Evolutionary conservation across 441 rosid genomes (phyloP).

Genomic region (Erodium trifolium): DNA sequence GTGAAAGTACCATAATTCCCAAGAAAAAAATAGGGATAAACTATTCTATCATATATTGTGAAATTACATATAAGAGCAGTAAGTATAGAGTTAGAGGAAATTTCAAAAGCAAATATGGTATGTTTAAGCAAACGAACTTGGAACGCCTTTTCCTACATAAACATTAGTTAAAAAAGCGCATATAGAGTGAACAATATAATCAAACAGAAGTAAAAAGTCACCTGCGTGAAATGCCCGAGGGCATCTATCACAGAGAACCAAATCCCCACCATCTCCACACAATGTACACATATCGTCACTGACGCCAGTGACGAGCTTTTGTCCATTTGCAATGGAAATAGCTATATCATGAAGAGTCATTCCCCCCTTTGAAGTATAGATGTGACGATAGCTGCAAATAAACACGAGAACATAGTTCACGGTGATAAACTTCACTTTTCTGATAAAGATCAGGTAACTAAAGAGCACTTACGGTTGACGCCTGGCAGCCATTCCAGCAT

Average conservation of each 20-base stretch:
- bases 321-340: constrained; percentile 66
- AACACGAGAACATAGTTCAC: constrained; percentile 12
- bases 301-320: constrained; percentile 46
- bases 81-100: not conserved
- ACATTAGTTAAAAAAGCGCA: not conserved
- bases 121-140: not conserved
- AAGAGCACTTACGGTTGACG: constrained; percentile 84
- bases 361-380: constrained; percentile 64
- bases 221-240: constrained; percentile 87
- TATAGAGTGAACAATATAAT: not conserved
- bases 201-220: constrained; percentile 21
- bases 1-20: not conserved
- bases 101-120: not conserved
- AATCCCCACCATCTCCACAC: constrained; percentile 79
- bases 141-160: not conserved
- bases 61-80: not conserved
- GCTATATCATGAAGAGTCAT: constrained; percentile 88
- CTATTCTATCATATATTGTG: not conserved
- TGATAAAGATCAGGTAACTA: constrained; percentile 10
- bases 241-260: constrained; percentile 62
- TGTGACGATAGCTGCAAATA: constrained; percentile 77
- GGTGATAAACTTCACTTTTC: not conserved
- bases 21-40: not conserved
- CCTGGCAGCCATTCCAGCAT: constrained; percentile 98
- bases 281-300: constrained; percentile 84